Evolutionary conservation across 2,329 filamentous ascomycete genomes (phyloP).

Genomic region (Nannizzia gypsea): DNA sequence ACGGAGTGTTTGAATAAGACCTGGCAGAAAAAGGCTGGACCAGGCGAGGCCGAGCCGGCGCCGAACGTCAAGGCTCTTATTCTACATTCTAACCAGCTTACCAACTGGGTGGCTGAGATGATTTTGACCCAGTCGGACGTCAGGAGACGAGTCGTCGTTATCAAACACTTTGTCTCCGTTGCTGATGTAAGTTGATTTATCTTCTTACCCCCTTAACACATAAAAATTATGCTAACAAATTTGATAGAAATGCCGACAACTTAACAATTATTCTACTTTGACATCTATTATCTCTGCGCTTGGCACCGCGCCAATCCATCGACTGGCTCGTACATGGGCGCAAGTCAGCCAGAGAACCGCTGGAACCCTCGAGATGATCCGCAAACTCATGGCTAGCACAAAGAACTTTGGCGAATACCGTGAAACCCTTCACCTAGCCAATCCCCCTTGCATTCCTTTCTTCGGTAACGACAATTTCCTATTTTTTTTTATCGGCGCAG

Average conservation of each 20-base stretch:
- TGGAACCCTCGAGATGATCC: conserved; percentile 74
- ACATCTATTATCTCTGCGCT: conserved; percentile 96
- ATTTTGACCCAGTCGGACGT: conserved; percentile 89
- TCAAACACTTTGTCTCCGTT: conserved; percentile 95
- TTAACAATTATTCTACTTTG: conserved; percentile 96
- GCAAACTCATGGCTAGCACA: conserved; percentile 86
- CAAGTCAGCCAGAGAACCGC: conserved; percentile 80
- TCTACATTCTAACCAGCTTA: conserved; percentile 95
- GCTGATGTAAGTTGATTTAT: conserved; percentile 58
- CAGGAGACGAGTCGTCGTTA: conserved; percentile 90
- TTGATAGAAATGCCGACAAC: conserved; percentile 68
- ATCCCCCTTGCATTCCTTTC: conserved; percentile 95
- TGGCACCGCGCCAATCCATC: conserved; percentile 86
- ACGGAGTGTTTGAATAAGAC: conserved; percentile 97
- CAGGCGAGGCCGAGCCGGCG: conserved; percentile 57
- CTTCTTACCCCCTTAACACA: not conserved
- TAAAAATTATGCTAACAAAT: not conserved
- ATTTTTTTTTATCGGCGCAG: conserved; percentile 11
- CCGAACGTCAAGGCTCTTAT: conserved; percentile 94
- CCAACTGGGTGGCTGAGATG: conserved; percentile 99
- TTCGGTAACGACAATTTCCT: conserved; percentile 54
- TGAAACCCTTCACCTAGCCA: conserved; percentile 80
- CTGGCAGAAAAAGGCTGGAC: conserved; percentile 88
- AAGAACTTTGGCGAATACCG: conserved; percentile 98
- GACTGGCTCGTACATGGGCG: conserved; percentile 86